phyloP scores from a whole-genome alignment of 2,329 filamentous ascomycete genomes.

The Ascocoryne sarcoides region DNA sequence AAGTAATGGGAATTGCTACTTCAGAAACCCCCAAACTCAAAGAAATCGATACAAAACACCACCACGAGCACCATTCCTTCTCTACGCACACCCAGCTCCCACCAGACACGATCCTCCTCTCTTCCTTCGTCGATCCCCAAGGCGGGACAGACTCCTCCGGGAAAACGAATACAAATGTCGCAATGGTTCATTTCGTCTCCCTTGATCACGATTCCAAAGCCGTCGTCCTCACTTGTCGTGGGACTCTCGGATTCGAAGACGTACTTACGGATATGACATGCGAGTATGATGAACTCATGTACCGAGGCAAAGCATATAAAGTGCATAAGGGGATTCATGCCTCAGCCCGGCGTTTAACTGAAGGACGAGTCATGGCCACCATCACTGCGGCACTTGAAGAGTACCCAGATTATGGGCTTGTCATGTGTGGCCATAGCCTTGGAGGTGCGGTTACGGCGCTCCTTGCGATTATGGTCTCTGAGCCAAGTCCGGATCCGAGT shows the following conservation, averaged over 20 bases:
- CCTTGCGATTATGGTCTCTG: constrained; percentile 44
- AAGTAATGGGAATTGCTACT: constrained; percentile 52
- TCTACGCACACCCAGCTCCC: constrained; percentile 53
- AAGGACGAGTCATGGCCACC: constrained; percentile 42
- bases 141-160: constrained; percentile 42
- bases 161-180: constrained; percentile 41
- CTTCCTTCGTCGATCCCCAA: constrained; percentile 46
- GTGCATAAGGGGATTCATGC: constrained; percentile 50
- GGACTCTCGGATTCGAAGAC: constrained; percentile 48
- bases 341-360: constrained; percentile 41
- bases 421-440: constrained; percentile 46
- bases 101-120: constrained; percentile 47
- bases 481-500: constrained; percentile 32
- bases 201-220: constrained; percentile 48
- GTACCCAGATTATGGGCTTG: constrained; percentile 46
- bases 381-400: constrained; percentile 44
- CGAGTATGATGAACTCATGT: constrained; percentile 41
- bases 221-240: constrained; percentile 44
- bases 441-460: constrained; percentile 47
- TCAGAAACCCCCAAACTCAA: constrained; percentile 34
- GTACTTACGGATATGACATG: constrained; percentile 49
- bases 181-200: constrained; percentile 48
- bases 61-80: constrained; percentile 55
- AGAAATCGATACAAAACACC: constrained; percentile 32
- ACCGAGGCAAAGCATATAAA: constrained; percentile 42